Conservation (phyloP, 1,139 yeast genomes). For the Torulaspora pretoriensis region DNA sequence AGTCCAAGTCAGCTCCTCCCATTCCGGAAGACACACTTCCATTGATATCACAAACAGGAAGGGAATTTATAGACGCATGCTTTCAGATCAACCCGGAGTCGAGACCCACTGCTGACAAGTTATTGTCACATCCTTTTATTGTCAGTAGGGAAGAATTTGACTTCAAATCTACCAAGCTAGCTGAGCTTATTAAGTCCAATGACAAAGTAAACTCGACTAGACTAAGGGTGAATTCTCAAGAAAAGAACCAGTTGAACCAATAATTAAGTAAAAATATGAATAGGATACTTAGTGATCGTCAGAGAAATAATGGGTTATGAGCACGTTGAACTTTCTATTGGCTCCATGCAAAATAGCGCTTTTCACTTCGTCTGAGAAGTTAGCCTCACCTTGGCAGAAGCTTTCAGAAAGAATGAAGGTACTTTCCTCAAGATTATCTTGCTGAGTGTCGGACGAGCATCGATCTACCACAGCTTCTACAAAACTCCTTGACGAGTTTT, state of each 20-base stretch:
- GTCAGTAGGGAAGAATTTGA: slow-evolving; percentile 45
- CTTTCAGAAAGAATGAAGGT: slow-evolving; percentile 30
- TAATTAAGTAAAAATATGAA: neutral
- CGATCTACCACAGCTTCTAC: slow-evolving; percentile 21
- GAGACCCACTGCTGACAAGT: slow-evolving; percentile 80
- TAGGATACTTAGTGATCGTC: neutral
- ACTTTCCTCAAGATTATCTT: slow-evolving; percentile 26
- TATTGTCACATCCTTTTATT: slow-evolving; percentile 64
- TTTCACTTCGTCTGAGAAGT: slow-evolving; percentile 26
- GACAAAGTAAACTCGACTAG: slow-evolving; percentile 41
- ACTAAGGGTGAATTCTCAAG: slow-evolving; percentile 31
- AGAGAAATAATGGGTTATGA: slow-evolving; percentile 25
- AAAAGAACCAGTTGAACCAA: slow-evolving; percentile 5
- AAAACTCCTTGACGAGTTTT: slow-evolving; percentile 12
- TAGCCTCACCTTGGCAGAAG: slow-evolving; percentile 17
- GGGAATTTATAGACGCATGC: slow-evolving; percentile 68
- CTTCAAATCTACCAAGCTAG: slow-evolving; percentile 63
- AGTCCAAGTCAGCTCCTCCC: slow-evolving; percentile 85
- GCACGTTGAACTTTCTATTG: slow-evolving; percentile 25
- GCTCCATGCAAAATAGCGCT: slow-evolving; percentile 23
- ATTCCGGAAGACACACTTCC: slow-evolving; percentile 81
- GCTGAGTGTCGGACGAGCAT: slow-evolving; percentile 15
- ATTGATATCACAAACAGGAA: slow-evolving; percentile 59
- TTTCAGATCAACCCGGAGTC: slow-evolving; percentile 75
- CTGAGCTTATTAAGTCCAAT: slow-evolving; percentile 49